Evolutionary conservation across 2,329 filamentous ascomycete species (phyloP), one percentile per base, ranked within the genome.

Genomic region (Fusarium sambucinum): DNA sequence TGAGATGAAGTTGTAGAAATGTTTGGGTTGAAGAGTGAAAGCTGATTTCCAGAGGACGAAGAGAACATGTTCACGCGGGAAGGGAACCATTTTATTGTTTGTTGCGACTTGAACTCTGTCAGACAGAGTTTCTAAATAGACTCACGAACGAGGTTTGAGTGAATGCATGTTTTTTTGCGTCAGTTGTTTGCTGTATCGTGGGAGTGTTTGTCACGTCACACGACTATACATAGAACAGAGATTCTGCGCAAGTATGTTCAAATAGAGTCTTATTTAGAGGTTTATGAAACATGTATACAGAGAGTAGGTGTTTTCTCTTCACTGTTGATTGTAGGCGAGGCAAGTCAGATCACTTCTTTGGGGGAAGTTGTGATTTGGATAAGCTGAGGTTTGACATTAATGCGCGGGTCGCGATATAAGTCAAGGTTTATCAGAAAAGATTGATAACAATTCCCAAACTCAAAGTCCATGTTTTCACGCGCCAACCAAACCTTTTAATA

Each of bases 181-280:
- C 37, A 40, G 47, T 65, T 37, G 60, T 60, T 65, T 60, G 60
- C 37, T 40, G 27, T 21, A 25, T 37, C 29, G 16, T 33, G 3
- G n/a, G 23, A 35, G 27, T n/a, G 42, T 45, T 65, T 65, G 60
- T 60, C 54, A 65, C 8, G 19, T 40, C 37, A 45, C 29, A 30
- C 42, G 46, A 44, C 35, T 16, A 14, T 23, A 27, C n/a, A 30
- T 40, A 25, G 63, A 30, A 40, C 21, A 19, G n/a, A 38, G 3
- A 12, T n/a, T 13, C 27, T 19, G 27, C 7, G n/a, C n/a, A 42
- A 12, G 16, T 25, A 42, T 13, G 40, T 3, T n/a, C 12, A 30
- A 19, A 19, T 30, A 30, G n/a, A 16, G 12, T 29, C 47, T 38
- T 21, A 10, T 42, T 25, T 17, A 16, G 9, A 7, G 17, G 4